Conservation (phyloP, 768 basidiomycete genomes). For the Hysterangium stoloniferum region DNA sequence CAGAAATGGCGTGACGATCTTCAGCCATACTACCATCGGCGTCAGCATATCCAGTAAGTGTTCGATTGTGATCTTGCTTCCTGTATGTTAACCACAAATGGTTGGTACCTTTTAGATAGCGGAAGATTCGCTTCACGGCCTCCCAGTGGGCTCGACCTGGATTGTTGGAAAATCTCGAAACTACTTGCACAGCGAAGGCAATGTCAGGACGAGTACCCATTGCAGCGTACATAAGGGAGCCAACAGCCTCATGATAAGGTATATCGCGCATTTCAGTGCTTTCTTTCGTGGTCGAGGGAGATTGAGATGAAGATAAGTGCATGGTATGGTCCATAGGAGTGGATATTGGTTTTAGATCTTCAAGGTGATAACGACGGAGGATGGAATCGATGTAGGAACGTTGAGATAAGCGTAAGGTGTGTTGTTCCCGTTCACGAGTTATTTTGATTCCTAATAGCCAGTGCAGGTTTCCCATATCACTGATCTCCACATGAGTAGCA, state of each 20-base stretch:
- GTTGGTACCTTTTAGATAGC: conserved; percentile 8
- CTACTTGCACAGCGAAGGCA: conserved; percentile 13
- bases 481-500: conserved; percentile 17
- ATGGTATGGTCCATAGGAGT: conserved; percentile 27
- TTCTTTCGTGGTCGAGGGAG: background rate
- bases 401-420: conserved; percentile 19
- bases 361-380: conserved; percentile 23
- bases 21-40: conserved; percentile 22
- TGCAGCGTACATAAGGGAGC: conserved; percentile 17
- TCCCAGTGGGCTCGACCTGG: conserved; percentile 10
- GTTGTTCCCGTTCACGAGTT: conserved; percentile 14
- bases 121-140: conserved; percentile 8
- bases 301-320: conserved; percentile 2
- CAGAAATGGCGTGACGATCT: conserved; percentile 27
- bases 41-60: conserved; percentile 15
- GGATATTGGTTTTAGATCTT: conserved; percentile 18
- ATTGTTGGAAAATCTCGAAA: conserved; percentile 12
- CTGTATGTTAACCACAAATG: conserved; percentile 1
- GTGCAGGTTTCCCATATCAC: conserved; percentile 21
- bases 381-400: conserved; percentile 26
- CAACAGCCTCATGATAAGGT: conserved; percentile 12
- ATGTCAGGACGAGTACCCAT: conserved; percentile 21
- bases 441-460: conserved; percentile 28
- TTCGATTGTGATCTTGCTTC: background rate
- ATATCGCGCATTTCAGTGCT: background rate